A percentile compares a stretch with the other conserved stretches of the same genome.
Conservation (phyloP, 371 early-diverging fungal genomes). For the Mucor ambiguus region DNA sequence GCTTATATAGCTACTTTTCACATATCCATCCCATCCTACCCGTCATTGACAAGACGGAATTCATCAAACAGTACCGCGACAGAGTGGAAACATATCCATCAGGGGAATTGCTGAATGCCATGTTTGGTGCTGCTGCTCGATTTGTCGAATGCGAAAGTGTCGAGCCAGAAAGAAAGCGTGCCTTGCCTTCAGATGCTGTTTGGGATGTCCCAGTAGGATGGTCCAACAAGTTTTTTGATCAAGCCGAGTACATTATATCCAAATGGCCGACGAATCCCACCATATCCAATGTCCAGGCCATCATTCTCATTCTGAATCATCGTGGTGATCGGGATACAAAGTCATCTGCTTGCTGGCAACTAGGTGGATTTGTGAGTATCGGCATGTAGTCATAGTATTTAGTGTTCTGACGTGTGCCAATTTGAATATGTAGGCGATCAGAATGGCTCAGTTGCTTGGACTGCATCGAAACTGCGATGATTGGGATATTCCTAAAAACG, state of each 20-base stretch:
- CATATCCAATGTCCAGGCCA: slow-evolving; percentile 41
- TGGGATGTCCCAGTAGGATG: slow-evolving; percentile 48
- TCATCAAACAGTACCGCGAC: slow-evolving; percentile 43
- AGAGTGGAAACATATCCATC: slow-evolving; percentile 31
- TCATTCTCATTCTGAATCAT: slow-evolving; percentile 40
- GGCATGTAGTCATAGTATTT: not conserved
- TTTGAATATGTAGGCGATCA: slow-evolving; percentile 9
- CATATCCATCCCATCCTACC: slow-evolving; percentile 48
- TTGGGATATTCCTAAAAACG: slow-evolving; percentile 40
- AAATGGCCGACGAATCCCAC: slow-evolving; percentile 25
- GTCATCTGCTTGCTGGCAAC: slow-evolving; percentile 42
- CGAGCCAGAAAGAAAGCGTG: slow-evolving; percentile 14
- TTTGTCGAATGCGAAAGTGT: slow-evolving; percentile 40
- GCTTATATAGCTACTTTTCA: slow-evolving; percentile 32
- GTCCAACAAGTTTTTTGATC: slow-evolving; percentile 46
- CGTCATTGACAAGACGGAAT: slow-evolving; percentile 41
- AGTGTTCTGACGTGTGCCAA: not conserved
- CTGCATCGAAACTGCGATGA: slow-evolving; percentile 40
- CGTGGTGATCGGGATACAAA: slow-evolving; percentile 38
- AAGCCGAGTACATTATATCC: slow-evolving; percentile 33
- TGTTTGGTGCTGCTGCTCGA: slow-evolving; percentile 51
- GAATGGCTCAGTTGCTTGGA: slow-evolving; percentile 38
- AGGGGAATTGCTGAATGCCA: slow-evolving; percentile 42
- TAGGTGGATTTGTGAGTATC: slow-evolving; percentile 36
- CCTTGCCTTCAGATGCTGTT: slow-evolving; percentile 26